These are phyloP conservation scores for Cercospora nicotianae DNA, from an alignment of 2,329 filamentous ascomycete species.

Conservation along the genomic window DNA sequence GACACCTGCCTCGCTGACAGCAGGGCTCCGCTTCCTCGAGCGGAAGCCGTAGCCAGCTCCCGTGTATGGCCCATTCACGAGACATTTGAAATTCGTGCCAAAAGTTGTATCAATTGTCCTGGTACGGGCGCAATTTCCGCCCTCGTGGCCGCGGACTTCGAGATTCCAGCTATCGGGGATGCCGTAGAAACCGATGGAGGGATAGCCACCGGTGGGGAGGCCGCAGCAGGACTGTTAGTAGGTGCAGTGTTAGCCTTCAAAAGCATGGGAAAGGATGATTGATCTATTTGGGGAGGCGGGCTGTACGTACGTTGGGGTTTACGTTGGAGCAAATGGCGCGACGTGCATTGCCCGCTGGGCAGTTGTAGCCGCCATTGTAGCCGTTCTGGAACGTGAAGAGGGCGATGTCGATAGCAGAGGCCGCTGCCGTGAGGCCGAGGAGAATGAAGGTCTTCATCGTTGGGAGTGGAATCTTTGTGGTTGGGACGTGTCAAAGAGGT, in stretches of 20 bases:
- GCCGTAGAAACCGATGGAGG: constrained; percentile 1
- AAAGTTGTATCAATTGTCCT: neutral
- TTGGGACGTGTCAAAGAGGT: too few species aligned
- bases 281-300: neutral
- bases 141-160: constrained; percentile 5
- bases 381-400: neutral
- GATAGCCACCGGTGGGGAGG: neutral
- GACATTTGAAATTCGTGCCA: neutral
- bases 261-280: neutral
- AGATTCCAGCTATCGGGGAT: neutral
- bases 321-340: neutral
- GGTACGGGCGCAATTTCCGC: neutral
- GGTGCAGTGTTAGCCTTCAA: neutral
- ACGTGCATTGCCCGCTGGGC: neutral
- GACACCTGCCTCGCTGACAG: neutral
- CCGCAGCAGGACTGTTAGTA: neutral
- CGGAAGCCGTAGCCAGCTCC: neutral
- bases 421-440: neutral
- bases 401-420: neutral
- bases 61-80: neutral
- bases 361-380: neutral
- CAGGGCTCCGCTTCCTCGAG: neutral
- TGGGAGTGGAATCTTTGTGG: neutral
- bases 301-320: neutral
- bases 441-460: neutral